Conservation (phyloP, 2,329 filamentous ascomycete genomes). For the Talaromyces islandicus region DNA sequence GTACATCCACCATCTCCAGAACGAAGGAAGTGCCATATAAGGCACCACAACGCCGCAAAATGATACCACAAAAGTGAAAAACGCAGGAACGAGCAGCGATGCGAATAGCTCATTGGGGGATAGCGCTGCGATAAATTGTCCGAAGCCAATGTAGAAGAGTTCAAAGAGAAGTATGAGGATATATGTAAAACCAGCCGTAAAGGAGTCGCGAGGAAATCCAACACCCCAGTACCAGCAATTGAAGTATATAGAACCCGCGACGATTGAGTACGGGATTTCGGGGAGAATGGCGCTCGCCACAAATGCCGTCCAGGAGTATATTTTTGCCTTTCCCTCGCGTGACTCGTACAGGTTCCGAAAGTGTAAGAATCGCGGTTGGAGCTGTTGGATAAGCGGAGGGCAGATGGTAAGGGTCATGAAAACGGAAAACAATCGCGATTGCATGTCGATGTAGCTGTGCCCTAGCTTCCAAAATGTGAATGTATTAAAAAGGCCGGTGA, state of each 20-base stretch:
- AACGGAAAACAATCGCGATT: conserved; percentile 66
- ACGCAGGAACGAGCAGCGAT: conserved; percentile 60
- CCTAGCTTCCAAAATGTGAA: conserved; percentile 65
- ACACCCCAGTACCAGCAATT: conserved; percentile 56
- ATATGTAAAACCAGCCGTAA: conserved; percentile 57
- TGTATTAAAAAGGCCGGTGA: conserved; percentile 62
- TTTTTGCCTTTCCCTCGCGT: conserved; percentile 70
- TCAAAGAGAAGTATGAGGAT: conserved; percentile 62
- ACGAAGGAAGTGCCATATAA: conserved; percentile 54
- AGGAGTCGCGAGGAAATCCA: conserved; percentile 51
- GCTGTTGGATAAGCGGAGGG: conserved; percentile 68
- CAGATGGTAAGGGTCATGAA: conserved; percentile 73
- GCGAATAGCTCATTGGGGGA: conserved; percentile 62
- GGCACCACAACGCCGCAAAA: conserved; percentile 74
- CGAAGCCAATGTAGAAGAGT: conserved; percentile 59
- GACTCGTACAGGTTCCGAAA: conserved; percentile 63
- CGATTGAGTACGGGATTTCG: conserved; percentile 64
- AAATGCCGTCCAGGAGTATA: conserved; percentile 71
- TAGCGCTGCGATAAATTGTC: conserved; percentile 62
- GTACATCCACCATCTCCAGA: conserved; percentile 65
- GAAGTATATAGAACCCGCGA: conserved; percentile 62
- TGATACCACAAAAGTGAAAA: conserved; percentile 63
- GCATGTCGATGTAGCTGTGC: conserved; percentile 55
- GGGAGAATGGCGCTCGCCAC: conserved; percentile 59
- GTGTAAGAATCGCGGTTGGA: conserved; percentile 66